These are phyloP conservation scores for Nymphaea colorata DNA, from an alignment of 164 flowering plant genomes.

Conservation along the genomic window DNA sequence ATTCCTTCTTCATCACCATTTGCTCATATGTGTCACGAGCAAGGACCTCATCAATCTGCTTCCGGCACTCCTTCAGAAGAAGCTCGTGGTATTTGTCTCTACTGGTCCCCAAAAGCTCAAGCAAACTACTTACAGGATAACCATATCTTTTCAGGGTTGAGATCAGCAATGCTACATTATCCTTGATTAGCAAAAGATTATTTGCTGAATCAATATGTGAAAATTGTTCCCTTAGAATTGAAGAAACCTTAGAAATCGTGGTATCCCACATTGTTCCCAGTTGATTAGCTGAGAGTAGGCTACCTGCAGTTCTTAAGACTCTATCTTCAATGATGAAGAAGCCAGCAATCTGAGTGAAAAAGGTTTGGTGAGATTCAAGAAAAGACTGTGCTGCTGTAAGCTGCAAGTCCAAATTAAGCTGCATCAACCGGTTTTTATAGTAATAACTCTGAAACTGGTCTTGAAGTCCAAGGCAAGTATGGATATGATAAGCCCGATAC, in stretches of 20 bases:
- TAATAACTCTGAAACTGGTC: conserved; percentile 79
- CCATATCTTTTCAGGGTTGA: conserved; percentile 71
- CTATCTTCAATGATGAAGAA: conserved; percentile 90
- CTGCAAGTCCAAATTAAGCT: conserved; percentile 73
- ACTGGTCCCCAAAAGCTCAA: conserved; percentile 51
- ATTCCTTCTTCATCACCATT: conserved; percentile 71
- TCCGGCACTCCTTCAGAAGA: conserved; percentile 64
- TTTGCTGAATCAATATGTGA: conserved; percentile 61
- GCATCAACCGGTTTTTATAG: conserved; percentile 60
- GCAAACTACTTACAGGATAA: conserved; percentile 64
- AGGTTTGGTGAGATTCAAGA: conserved; percentile 69
- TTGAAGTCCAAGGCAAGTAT: conserved; percentile 53
- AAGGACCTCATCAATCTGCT: conserved; percentile 44
- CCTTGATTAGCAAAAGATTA: conserved; percentile 70
- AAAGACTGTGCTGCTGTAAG: conserved; percentile 61
- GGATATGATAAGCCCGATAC: conserved; percentile 76
- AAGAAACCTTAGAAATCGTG: conserved; percentile 56
- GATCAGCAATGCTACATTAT: conserved; percentile 71
- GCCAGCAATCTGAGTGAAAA: conserved; percentile 74
- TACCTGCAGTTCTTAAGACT: conserved; percentile 68
- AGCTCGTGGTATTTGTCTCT: conserved; percentile 81
- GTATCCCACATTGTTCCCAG: conserved; percentile 83
- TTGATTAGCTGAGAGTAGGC: conserved; percentile 43
- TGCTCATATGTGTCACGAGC: conserved; percentile 58
- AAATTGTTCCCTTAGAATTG: conserved; percentile 58